A percentile compares a stretch with the other conserved stretches of the same genome.
Evolutionary conservation across 2,329 filamentous ascomycete genomes (phyloP).

Genomic region (Fusarium phyllophilum): DNA sequence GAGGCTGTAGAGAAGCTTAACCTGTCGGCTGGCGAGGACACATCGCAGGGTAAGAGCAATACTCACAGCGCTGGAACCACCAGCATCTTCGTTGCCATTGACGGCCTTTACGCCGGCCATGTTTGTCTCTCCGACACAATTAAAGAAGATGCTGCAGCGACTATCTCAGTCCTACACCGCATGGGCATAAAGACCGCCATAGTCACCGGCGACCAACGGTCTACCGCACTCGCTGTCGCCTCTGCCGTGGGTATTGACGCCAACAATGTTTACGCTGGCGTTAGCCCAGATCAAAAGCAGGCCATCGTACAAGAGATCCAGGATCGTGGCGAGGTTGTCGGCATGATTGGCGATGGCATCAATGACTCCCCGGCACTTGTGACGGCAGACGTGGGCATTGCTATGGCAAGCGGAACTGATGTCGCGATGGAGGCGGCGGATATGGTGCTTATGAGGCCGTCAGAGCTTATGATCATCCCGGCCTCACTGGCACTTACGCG

Average conservation of each 20-base stretch:
- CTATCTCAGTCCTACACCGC: constrained; percentile 81
- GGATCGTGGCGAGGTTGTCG: constrained; percentile 78
- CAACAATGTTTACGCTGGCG: constrained; percentile 82
- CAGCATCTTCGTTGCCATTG: constrained; percentile 90
- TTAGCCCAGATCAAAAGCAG: constrained; percentile 92
- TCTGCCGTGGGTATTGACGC: constrained; percentile 80
- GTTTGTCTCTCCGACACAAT: constrained; percentile 89
- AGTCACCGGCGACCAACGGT: constrained; percentile 90
- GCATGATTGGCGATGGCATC: constrained; percentile 98
- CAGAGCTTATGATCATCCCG: constrained; percentile 92
- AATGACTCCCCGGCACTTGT: constrained; percentile 97
- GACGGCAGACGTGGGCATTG: constrained; percentile 91
- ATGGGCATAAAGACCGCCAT: constrained; percentile 91
- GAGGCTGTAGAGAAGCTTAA: constrained; percentile 71
- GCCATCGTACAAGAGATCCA: constrained; percentile 83
- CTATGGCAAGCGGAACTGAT: constrained; percentile 91
- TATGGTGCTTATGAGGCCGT: constrained; percentile 92
- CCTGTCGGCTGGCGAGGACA: constrained; percentile 46
- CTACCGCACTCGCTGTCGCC: constrained; percentile 86
- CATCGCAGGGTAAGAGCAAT: background rate
- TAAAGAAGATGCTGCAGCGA: constrained; percentile 84
- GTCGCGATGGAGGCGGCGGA: constrained; percentile 98
- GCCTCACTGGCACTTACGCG: constrained; percentile 85
- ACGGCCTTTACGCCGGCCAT: constrained; percentile 81
- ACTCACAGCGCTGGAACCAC: constrained; percentile 77